Conservation (phyloP, 805 yeast species). For the Pichia kluyveri region DNA sequence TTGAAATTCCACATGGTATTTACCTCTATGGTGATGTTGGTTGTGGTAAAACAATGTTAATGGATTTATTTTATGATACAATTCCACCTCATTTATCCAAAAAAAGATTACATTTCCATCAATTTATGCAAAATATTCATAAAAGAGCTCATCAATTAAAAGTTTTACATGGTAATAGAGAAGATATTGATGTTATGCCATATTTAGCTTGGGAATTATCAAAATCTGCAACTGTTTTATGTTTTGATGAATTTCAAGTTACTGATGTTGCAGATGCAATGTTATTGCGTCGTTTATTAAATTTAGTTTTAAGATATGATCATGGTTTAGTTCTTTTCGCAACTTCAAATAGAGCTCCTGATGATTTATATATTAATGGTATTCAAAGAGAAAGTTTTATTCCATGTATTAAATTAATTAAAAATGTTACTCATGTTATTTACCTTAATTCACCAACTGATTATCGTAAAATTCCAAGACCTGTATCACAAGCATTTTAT, state of each 20-base stretch:
- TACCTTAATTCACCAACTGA: conserved; percentile 87
- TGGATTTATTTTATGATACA: conserved; percentile 88
- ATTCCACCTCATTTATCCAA: conserved; percentile 73
- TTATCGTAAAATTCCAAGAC: conserved; percentile 82
- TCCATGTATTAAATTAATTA: conserved; percentile 81
- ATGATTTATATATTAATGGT: conserved; percentile 87
- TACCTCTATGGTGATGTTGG: conserved; percentile 97
- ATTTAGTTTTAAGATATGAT: conserved; percentile 55
- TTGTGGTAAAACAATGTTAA: conserved; percentile 96
- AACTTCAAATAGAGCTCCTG: conserved; percentile 93
- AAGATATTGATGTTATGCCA: conserved; percentile 76
- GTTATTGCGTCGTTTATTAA: conserved; percentile 72
- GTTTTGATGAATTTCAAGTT: conserved; percentile 97
- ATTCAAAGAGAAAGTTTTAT: conserved; percentile 86
- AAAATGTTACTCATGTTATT: conserved; percentile 65
- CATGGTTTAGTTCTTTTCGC: conserved; percentile 86
- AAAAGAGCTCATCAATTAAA: conserved; percentile 75
- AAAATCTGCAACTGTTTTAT: conserved; percentile 62
- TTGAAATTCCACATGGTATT: conserved; percentile 64
- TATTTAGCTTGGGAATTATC: conserved; percentile 78
- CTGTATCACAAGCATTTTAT: conserved; percentile 70
- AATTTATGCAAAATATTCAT: conserved; percentile 92
- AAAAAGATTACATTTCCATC: conserved; percentile 86
- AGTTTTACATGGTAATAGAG: conserved; percentile 49
- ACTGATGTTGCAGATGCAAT: conserved; percentile 98